Evolutionary conservation across 306 rosid species (phyloP), one percentile per base, ranked within the genome.

Genomic region (Quercus aquifolioides): DNA sequence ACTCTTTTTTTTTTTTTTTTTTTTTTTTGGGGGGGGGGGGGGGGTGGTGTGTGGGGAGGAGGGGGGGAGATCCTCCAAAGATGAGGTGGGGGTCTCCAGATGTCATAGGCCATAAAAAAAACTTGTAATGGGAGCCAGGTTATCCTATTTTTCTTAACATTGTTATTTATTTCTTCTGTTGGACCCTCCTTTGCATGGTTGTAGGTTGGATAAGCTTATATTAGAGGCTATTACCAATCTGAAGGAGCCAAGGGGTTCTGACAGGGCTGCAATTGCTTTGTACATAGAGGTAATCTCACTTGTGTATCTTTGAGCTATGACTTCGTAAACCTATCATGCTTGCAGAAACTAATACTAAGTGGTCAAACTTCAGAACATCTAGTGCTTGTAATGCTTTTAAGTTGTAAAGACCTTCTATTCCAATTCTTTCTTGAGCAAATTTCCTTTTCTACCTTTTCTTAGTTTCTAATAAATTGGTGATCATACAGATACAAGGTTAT

Each of bases 171-270:
- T 60, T 60, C 52, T 20, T 84, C 62, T 73, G 49, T 75, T 28
- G 71, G 74, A 70, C 51, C 60, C 74, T 72, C 67, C 31, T 83
- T 81, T 80, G 78, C 41, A 64, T 81, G 72, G 80, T 63, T 88
- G 82, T 88, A 94, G 98, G 88, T 85, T 94, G 94, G 97, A 94
- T 87, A 89, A 82, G 84, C 96, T 92, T 76, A 90, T 94, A 78
- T 75, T 78, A 30, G 94, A 89, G 82, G 93, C 98, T 13, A 86
- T 94, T 54, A 67, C 84, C 79, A 94, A 87, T 79, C 78, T 94
- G 89, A 92, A 88, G 93, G 98, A 94, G 86, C 88, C 91, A 51
- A 87, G 87, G 91, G 97, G 97, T 80, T 89, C 97, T 86, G 94
- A 92, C 85, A 86, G 91, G 82, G 92, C 92, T 79, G 85, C 92